Percentiles rank a stretch among this genome's conserved stretches.
These are phyloP conservation scores for Oryza glumipatula DNA, from an alignment of 176 grass and related monocot species.

Conservation along the genomic window DNA sequence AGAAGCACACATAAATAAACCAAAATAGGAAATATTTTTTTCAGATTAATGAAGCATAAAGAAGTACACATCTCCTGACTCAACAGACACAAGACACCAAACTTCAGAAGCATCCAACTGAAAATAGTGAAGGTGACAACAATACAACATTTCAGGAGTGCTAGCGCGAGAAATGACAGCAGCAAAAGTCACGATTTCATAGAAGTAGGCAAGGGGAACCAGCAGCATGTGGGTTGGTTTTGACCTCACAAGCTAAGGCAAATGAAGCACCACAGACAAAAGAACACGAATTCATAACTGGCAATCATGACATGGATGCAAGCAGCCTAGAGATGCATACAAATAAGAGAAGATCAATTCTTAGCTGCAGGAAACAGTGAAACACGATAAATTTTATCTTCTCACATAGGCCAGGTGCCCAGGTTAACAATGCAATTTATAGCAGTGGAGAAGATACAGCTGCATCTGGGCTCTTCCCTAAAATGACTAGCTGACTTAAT, in stretches of 20 bases:
- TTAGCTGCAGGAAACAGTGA: background rate
- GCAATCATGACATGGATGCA: background rate
- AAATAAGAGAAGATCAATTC: constrained; percentile 15
- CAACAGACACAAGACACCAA: background rate
- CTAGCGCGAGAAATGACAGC: background rate
- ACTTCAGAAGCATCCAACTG: constrained; percentile 15
- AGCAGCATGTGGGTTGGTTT: background rate
- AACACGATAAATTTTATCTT: background rate
- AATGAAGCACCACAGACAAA: background rate
- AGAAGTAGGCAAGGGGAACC: background rate
- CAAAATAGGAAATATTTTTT: constrained; percentile 1
- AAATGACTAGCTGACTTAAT: constrained; percentile 18
- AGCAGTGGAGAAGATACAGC: background rate
- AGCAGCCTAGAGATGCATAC: background rate
- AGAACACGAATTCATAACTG: background rate
- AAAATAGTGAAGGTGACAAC: background rate
- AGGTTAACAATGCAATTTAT: background rate
- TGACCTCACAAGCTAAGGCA: background rate
- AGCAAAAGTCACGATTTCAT: background rate
- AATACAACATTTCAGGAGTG: constrained; percentile 1
- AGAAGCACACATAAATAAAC: background rate
- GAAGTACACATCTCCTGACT: background rate
- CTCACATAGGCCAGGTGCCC: background rate
- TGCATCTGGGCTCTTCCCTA: background rate
- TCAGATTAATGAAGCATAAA: background rate